phyloP scores from a whole-genome alignment of 2,329 filamentous ascomycete genomes.

The Ophiostoma ips region DNA sequence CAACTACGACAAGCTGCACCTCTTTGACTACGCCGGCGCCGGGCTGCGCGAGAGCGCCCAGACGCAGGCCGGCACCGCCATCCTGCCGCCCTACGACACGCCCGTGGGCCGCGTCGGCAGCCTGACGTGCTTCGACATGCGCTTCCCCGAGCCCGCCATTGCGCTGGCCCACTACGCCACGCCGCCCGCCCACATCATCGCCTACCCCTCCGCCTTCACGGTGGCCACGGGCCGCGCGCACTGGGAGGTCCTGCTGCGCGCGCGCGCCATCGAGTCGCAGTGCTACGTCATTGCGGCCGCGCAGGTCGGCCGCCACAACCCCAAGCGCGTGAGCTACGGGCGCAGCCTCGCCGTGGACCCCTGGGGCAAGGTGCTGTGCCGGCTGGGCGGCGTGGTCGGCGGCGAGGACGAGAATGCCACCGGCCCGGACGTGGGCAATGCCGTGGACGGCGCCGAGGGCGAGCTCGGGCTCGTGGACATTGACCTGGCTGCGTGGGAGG shows the following conservation, averaged over 20 bases:
- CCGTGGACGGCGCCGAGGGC: conserved; percentile 24
- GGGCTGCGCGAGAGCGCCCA: conserved; percentile 28
- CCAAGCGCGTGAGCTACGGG: conserved; percentile 58
- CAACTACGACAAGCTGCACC: conserved; percentile 74
- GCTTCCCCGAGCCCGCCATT: conserved; percentile 65
- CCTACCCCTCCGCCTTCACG: conserved; percentile 86
- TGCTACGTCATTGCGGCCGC: conserved; percentile 78
- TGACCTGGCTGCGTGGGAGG: conserved; percentile 32
- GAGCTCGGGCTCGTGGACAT: conserved; percentile 43
- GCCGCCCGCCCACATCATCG: conserved; percentile 53
- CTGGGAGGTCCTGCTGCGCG: conserved; percentile 67
- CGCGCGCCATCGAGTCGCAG: conserved; percentile 79
- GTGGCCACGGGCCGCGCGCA: conserved; percentile 72
- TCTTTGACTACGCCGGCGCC: conserved; percentile 57
- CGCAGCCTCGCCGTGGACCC: conserved; percentile 76
- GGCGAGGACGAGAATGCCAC: conserved; percentile 24
- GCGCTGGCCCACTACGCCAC: conserved; percentile 37
- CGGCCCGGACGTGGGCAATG: conserved; percentile 7
- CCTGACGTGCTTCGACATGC: conserved; percentile 81
- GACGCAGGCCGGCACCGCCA: conserved; percentile 17
- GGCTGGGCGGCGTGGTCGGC: conserved; percentile 40
- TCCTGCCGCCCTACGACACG: conserved; percentile 54
- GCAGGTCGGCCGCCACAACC: conserved; percentile 58
- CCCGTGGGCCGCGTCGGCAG: conserved; percentile 62
- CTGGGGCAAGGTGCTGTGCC: conserved; percentile 63